Evolutionary conservation across 2,329 filamentous ascomycete species (phyloP), one percentile per base, ranked within the genome.

Genomic region (Ophiostoma perfectum): DNA sequence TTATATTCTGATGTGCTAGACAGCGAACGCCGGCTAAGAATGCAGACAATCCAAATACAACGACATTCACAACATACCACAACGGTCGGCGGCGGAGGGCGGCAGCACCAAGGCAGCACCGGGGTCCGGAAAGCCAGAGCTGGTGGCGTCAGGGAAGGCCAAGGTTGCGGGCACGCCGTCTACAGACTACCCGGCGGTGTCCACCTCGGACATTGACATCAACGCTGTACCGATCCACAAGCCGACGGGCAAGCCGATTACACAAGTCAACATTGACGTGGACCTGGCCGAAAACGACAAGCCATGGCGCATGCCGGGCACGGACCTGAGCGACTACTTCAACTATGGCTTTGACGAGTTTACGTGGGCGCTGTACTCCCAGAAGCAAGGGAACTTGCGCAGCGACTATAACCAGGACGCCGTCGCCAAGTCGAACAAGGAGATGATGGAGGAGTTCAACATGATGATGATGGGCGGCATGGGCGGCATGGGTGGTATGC

Each of bases 321-420:
- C 94, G 11, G 95, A 99, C 75, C 87, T 97, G 67, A 95, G 91
- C 70, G 95, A 99, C 77, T 98, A 96, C 80, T 98, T 98, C 86
- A 98, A 98, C 81, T 98, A 98, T 79, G 94, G 94, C 69, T 98
- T 98, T 76, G 94, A 98, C 79, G 94, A 98, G 78, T 98, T 97
- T 78, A 97, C 93, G 0, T 99, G 95, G 95, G 91, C 93, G 5
- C 86, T 93, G 67, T 99, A 99, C 77, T 93, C 93, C 44, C 83
- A 92, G 70, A 96, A 96, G 75, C 95, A 98, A 77, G 88, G 95
- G 72, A 83, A 82, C 38, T 83, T 97, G 74, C 86, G 90, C 18
- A 87, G 87, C 72, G 91, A 94, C 73, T 92, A 92, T 73, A 86
- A 86, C 69, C 87, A 90, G 64, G 86, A 89, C 60, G 81, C 82